Conservation (phyloP, 768 basidiomycete genomes). For the Phlebiopsis gigantea region DNA sequence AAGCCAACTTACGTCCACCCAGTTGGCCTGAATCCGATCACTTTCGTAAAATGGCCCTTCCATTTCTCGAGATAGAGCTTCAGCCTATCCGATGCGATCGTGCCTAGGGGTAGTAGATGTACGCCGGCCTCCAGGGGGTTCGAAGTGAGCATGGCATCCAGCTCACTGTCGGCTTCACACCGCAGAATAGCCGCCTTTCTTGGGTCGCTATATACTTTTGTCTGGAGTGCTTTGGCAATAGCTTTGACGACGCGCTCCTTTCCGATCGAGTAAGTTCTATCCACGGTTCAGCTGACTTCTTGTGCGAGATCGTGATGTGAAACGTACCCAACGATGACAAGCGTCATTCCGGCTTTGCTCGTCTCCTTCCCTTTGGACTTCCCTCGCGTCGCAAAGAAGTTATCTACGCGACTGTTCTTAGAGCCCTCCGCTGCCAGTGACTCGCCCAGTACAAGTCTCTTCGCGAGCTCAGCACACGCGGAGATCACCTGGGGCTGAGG, state of each 20-base stretch:
- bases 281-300: background rate
- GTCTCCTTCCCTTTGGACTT: conserved; percentile 30
- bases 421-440: conserved; percentile 18
- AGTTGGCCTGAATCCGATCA: conserved; percentile 86
- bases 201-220: conserved; percentile 85
- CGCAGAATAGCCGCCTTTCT: conserved; percentile 79
- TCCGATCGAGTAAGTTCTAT: conserved; percentile 94
- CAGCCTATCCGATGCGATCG: conserved; percentile 73
- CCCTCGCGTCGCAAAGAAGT: conserved; percentile 40
- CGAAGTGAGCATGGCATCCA: conserved; percentile 70
- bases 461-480: conserved; percentile 84
- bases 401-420: conserved; percentile 35
- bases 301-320: background rate
- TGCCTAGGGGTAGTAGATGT: conserved; percentile 77
- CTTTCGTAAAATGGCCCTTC: conserved; percentile 62
- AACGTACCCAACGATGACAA: conserved; percentile 71
- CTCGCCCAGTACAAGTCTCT: conserved; percentile 44
- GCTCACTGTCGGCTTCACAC: conserved; percentile 80
- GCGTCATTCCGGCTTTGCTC: conserved; percentile 32
- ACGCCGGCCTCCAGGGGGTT: conserved; percentile 76
- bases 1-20: conserved; percentile 83
- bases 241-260: conserved; percentile 98
- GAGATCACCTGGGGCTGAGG: conserved; percentile 92
- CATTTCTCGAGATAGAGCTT: conserved; percentile 72
- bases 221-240: conserved; percentile 73